Evolutionary conservation across 371 early-diverging fungal species (phyloP), one percentile per base, ranked within the genome.

Genomic region (Paraphysoderma sedebokerense): DNA sequence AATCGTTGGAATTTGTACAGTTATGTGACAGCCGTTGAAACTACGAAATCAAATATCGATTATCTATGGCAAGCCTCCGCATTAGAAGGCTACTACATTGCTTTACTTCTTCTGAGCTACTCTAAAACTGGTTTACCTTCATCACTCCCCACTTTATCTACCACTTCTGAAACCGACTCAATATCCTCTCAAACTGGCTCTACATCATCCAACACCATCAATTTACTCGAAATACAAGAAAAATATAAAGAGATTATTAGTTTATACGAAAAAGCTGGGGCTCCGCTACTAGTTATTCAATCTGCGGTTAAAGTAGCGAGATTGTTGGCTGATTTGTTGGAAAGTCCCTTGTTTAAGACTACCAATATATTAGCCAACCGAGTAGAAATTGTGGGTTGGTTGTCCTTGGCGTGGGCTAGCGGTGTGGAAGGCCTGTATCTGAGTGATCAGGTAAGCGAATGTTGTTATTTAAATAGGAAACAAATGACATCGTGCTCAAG

Each of bases 31-130:
- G 81, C 83, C 5, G 74, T 84, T 20, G 87, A 85, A 11, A 59
- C 65, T 35, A 64, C 82, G 44, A 79, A 77, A 51, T 53, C 65
- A 11, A 74, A 66, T 37, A 62, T 65, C 3, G 88, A 87, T 56
- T 79, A 61, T 54, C 58, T 80, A 39, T 87, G 88, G 87, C 68
- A 77, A 28, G 85, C 74, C n/a, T 70, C 82, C 44, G 76, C 85
- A 0, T 62, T 79, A 60, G 87, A 87, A 58, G 79, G 81, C 3
- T 60, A 74, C 22, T 64, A 70, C 26, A 72, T 76, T 46, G 79
- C 82, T 0, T 66, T 68, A 38, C 57, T 81, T 5, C 54, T 82
- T 17, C 40, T 71, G 12, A 71, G 74, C 13, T 61, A 70, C 54
- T 58, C 75, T 12, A 76, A 75, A 46, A 66, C 73, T 11, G 81